phyloP scores from a whole-genome alignment of 441 rosid genomes.

The Syzygium malaccense region DNA sequence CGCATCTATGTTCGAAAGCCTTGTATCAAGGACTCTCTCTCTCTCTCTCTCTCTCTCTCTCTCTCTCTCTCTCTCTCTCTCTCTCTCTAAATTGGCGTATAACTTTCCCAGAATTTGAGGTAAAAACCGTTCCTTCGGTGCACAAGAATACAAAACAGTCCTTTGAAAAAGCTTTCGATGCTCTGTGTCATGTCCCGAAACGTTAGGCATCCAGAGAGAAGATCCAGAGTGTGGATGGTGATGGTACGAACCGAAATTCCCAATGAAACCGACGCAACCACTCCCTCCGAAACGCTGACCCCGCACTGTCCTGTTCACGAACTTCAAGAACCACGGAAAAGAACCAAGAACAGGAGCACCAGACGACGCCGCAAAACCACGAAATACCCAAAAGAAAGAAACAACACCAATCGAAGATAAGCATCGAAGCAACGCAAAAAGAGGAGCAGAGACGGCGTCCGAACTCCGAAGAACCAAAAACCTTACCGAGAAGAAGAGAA shows the following conservation, averaged over 20 bases:
- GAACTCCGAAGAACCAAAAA: background rate
- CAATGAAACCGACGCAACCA: background rate
- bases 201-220: background rate
- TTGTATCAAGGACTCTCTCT: background rate
- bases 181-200: background rate
- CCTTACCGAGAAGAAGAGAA: background rate
- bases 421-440: background rate
- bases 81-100: background rate
- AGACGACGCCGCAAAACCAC: background rate
- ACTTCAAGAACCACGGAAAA: background rate
- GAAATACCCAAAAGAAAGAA: background rate
- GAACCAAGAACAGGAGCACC: background rate
- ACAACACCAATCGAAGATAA: background rate
- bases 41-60: background rate
- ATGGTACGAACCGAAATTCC: background rate
- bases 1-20: background rate
- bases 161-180: background rate
- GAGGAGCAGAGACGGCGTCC: background rate
- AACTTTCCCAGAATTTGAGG: background rate
- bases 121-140: background rate
- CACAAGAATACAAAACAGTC: background rate
- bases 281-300: background rate
- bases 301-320: background rate
- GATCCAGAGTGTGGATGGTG: background rate
- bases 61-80: background rate